phyloP scores from a whole-genome alignment of 495 filamentous ascomycete species.

The Cercophora newfieldiana region DNA sequence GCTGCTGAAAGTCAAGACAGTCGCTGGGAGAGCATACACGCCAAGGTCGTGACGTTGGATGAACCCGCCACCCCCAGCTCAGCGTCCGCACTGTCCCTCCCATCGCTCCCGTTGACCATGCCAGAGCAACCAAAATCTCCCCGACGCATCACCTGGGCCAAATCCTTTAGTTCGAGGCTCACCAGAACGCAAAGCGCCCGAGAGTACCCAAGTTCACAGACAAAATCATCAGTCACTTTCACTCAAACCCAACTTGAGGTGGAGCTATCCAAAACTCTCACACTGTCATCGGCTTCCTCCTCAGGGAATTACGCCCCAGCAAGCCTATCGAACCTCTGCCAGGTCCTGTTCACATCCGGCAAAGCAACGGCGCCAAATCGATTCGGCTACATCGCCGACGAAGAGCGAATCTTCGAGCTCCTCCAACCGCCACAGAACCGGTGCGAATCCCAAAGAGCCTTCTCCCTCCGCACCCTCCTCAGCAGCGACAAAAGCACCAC shows the following conservation, averaged over 20 bases:
- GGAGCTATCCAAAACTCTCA: neutral
- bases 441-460: neutral
- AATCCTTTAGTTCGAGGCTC: neutral
- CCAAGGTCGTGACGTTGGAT: neutral
- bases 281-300: neutral
- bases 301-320: neutral
- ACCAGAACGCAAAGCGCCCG: neutral
- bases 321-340: constrained; percentile 10
- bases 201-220: neutral
- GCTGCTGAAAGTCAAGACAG: neutral
- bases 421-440: neutral
- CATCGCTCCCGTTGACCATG: neutral
- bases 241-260: neutral
- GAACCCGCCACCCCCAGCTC: neutral
- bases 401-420: constrained; percentile 10
- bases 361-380: neutral
- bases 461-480: constrained; percentile 14
- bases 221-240: neutral
- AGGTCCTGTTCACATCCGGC: neutral
- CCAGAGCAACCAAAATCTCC: neutral
- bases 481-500: neutral
- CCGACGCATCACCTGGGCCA: neutral
- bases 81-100: neutral
- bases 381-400: constrained; percentile 1
- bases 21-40: neutral